Base-by-base conservation (phyloP, 345 rosid species). In the Citrus hindsii region DNA sequence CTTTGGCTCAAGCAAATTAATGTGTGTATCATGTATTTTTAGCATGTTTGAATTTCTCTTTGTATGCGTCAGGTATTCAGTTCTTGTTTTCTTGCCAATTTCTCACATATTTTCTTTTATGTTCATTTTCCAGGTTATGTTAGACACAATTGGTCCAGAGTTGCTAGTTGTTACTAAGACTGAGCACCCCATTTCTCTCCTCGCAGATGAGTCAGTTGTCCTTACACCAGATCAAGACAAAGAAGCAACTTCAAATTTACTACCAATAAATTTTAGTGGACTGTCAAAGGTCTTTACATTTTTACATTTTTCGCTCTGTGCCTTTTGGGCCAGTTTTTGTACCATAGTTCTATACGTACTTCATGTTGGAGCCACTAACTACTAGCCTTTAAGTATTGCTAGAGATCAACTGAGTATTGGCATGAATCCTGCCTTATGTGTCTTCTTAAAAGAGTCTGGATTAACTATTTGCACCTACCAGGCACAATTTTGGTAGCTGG, bases 111-210 rank as follows among this genome's bases (percentile, higher is more conserved):
- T 53, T 21, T 48, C 42, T 32, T 71, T 79, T 33, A 21, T 25
- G n/a, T 46, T 46, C 67, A 5, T 27, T 33, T 73, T 42, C 37
- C 86, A 91, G 95, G 86, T 90, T 55, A 91, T 91, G 95, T 88
- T 91, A 9, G 95, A 90, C 81, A 91, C 93, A 0, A 87, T 80
- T 25, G 95, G 95, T 71, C 93, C 95, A 13, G 93, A 91, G 80
- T 77, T 91, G 80, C 92, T 88, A 73, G 93, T 88, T 2, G 84
- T 88, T 60, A 91, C 85, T 65, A 89, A 77, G 80, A 74, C 83
- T 30, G 86, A 88, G 80, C 81, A 51, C 16, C 89, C 92, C 30
- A 88, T 91, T 80, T 81, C 87, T 46, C 93, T 91, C 33, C 79
- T 82, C 82, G 88, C 71, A 73, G 92, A 84, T 65, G 68, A 86